Evolutionary conservation across 2,329 filamentous ascomycete species (phyloP), one percentile per base, ranked within the genome.

Genomic region (Colletotrichum camelliae): DNA sequence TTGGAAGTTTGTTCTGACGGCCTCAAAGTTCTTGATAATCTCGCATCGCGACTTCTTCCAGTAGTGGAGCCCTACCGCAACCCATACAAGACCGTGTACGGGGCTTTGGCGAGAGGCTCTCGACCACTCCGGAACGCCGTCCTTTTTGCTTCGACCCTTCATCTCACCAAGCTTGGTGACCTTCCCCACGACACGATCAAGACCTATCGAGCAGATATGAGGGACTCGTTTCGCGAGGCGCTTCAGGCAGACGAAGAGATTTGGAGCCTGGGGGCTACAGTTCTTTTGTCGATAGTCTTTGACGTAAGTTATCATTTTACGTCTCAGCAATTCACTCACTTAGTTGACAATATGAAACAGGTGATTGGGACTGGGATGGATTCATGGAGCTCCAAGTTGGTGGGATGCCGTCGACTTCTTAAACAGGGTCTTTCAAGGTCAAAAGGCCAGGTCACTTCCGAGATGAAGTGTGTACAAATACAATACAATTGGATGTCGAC

Each of bases 1-100:
- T 21, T 0, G 8, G 5, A 48, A 1, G n/a, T 48, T 21, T 12
- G n/a, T 21, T 0, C 43, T 48, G n/a, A 48, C 10, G 0, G 21
- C 10, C 5, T 21, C 5, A 13, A n/a, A 48, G 18, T 48, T 21
- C 43, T 48, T 7, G n/a, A 48, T 10, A 48, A 48, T 48, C 43
- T 48, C 13, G 43, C 43, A 10, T 21, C 43, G 13, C 43, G 43
- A 62, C 60, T 62, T 35, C 60, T 62, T 21, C 60, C 60, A n/a
- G 60, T 62, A 13, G 60, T 62, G 29, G 60, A 62, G 35, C 35
- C 60, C 12, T 62, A 62, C 27, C 60, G 60, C 29, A 62, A 62
- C 0, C 60, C 60, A 21, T 62, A 62, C 60, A 16, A n/a, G 27
- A 35, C 35, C 9, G 60, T 62, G 60, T 62, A 62, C 60, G 60